Conservation (phyloP, 805 yeast genomes). For the Metschnikowia chrysomelidarum region DNA sequence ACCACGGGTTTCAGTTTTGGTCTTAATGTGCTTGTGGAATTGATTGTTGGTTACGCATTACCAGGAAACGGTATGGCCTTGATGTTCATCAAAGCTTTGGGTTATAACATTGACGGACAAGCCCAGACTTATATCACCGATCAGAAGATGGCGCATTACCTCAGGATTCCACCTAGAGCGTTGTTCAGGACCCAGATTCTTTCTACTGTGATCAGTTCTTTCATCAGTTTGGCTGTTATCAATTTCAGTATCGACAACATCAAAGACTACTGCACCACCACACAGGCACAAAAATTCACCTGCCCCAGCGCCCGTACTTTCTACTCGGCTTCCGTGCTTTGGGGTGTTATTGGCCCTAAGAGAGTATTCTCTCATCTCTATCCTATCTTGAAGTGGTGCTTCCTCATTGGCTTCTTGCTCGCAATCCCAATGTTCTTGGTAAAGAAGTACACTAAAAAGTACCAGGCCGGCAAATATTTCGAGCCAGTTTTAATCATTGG, state of each 20-base stretch:
- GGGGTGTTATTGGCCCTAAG: conserved; percentile 62
- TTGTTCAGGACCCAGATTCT: conserved; percentile 43
- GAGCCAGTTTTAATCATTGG: conserved; percentile 34
- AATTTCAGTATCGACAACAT: no score
- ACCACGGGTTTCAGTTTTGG: conserved; percentile 31
- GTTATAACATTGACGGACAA: conserved; percentile 54
- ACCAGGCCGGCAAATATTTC: conserved; percentile 24
- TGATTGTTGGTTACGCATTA: conserved; percentile 35
- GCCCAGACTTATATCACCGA: conserved; percentile 53
- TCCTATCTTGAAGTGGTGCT: conserved; percentile 31
- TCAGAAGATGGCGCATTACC: conserved; percentile 62
- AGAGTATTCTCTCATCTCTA: conserved; percentile 32
- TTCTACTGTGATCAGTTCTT: no score
- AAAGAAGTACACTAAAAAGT: conserved; percentile 20
- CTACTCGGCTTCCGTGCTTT: conserved; percentile 54
- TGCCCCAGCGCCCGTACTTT: conserved; percentile 30
- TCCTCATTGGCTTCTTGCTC: conserved; percentile 31
- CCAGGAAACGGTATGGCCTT: conserved; percentile 36
- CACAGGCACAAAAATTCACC: no score
- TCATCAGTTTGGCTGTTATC: no score
- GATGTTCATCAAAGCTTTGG: conserved; percentile 54
- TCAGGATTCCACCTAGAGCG: conserved; percentile 60
- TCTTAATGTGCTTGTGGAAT: conserved; percentile 35
- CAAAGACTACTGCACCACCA: no score
- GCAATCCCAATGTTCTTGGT: conserved; percentile 23